Percentiles rank a stretch among this genome's conserved stretches.
Conservation (phyloP, 352 stramenopile genomes). For the Aphanomyces invadans region DNA sequence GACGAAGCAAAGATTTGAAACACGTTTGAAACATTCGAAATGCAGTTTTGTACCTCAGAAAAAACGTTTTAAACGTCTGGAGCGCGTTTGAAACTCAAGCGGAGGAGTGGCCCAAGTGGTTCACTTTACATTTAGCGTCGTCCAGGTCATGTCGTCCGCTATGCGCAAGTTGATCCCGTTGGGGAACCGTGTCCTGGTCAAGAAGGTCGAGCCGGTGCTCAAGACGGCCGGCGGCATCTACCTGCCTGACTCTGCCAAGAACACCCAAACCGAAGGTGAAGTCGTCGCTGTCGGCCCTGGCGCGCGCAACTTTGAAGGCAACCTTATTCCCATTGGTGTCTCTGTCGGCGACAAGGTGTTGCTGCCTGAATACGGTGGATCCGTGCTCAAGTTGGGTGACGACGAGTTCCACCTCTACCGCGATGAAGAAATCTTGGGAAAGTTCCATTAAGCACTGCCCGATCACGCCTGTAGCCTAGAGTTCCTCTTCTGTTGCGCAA, state of each 20-base stretch:
- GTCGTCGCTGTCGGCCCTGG: constrained; percentile 92
- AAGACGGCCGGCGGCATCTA: constrained; percentile 93
- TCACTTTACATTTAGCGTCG: constrained; percentile 17
- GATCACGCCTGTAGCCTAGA: constrained; percentile 3
- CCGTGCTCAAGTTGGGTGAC: constrained; percentile 85
- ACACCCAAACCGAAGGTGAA: constrained; percentile 92
- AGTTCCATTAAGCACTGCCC: constrained; percentile 76
- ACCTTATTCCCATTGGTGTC: constrained; percentile 80
- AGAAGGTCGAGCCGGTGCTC: constrained; percentile 85
- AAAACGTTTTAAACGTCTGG: neutral
- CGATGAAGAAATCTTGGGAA: constrained; percentile 96
- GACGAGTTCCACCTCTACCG: constrained; percentile 93
- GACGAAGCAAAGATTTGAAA: neutral
- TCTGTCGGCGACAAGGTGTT: constrained; percentile 92
- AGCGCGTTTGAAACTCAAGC: neutral
- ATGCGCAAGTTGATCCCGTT: constrained; percentile 89
- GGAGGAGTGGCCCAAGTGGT: neutral
- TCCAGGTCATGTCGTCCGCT: constrained; percentile 26
- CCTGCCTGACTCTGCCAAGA: constrained; percentile 86
- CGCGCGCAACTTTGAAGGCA: constrained; percentile 81
- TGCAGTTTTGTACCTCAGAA: neutral
- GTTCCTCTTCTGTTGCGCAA: neutral
- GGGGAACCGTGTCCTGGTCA: constrained; percentile 92
- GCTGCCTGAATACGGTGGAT: constrained; percentile 94
- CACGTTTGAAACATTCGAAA: neutral